Evolutionary conservation across 805 yeast species (phyloP).

Genomic region (Barnettozyma sucrosica): DNA sequence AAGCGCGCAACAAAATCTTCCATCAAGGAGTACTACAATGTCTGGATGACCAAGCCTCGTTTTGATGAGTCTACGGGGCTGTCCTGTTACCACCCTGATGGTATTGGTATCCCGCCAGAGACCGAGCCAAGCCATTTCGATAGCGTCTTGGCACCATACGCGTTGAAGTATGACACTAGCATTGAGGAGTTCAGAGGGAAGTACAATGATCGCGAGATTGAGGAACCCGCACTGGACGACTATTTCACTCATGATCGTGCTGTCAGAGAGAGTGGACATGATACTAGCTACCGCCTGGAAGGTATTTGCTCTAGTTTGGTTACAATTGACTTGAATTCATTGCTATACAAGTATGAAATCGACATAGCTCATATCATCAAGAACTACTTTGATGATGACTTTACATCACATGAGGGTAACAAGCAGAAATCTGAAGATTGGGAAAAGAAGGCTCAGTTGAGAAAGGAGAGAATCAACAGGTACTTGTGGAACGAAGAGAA

Average conservation of each 20-base stretch:
- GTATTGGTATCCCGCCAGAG: conserved; percentile 94
- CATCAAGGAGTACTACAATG: conserved; percentile 73
- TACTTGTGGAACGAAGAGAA: conserved; percentile 81
- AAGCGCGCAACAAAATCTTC: conserved; percentile 68
- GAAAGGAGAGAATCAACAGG: conserved; percentile 53
- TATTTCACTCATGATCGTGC: conserved; percentile 91
- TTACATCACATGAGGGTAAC: conserved; percentile 34
- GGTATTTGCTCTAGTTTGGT: conserved; percentile 86
- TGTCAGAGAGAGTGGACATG: conserved; percentile 95
- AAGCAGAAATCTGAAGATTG: conserved; percentile 50
- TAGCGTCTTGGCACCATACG: conserved; percentile 61
- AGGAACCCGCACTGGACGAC: conserved; percentile 80
- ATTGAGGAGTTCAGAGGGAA: conserved; percentile 59
- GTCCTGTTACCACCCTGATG: conserved; percentile 87
- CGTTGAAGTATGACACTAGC: conserved; percentile 50
- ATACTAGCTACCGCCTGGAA: conserved; percentile 85
- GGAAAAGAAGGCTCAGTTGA: conserved; percentile 47
- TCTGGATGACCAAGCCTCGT: conserved; percentile 78
- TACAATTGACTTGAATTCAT: conserved; percentile 81
- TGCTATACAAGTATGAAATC: conserved; percentile 82
- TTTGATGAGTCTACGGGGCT: conserved; percentile 68
- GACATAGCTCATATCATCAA: conserved; percentile 71
- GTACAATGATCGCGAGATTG: conserved; percentile 61
- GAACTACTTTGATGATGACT: conserved; percentile 45
- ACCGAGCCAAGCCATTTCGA: conserved; percentile 88